phyloP scores from a whole-genome alignment of 2,329 filamentous ascomycete species.

The Dactylellina cionopaga region DNA sequence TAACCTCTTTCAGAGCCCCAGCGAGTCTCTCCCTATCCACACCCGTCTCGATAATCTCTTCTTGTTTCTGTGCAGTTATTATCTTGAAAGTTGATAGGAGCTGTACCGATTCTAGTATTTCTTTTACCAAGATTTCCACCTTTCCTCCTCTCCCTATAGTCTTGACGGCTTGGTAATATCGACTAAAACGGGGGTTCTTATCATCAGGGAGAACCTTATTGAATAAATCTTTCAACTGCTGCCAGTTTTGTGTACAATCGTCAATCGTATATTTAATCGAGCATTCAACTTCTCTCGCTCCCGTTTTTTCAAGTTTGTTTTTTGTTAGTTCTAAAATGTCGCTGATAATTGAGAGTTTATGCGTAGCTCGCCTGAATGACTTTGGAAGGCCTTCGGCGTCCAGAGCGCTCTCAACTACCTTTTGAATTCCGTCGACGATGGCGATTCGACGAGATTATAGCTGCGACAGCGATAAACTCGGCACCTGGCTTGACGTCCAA shows the following conservation, averaged over 20 bases:
- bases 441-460: too few species aligned
- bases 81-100: conserved; percentile 6
- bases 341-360: conserved; percentile 17
- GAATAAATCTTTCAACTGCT: conserved; percentile 8
- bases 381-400: conserved; percentile 9
- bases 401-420: not conserved
- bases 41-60: not conserved
- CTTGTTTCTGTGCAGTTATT: not conserved
- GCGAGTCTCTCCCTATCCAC: not conserved
- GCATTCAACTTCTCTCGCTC: not conserved
- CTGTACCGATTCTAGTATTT: conserved; percentile 2
- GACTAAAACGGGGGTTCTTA: not conserved
- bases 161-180: conserved; percentile 20
- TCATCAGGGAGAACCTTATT: conserved; percentile 7
- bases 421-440: too few species aligned
- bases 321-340: not conserved
- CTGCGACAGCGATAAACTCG: too few species aligned
- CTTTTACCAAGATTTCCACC: conserved; percentile 17
- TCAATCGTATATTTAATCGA: not conserved
- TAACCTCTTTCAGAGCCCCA: not conserved
- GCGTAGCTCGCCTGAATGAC: not conserved
- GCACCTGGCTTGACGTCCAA: too few species aligned
- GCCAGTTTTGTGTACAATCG: conserved; percentile 1
- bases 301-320: not conserved
- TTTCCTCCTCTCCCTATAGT: conserved; percentile 17